Base-by-base conservation (phyloP, 169 alveolate species). In the Plasmodium adleri region DNA sequence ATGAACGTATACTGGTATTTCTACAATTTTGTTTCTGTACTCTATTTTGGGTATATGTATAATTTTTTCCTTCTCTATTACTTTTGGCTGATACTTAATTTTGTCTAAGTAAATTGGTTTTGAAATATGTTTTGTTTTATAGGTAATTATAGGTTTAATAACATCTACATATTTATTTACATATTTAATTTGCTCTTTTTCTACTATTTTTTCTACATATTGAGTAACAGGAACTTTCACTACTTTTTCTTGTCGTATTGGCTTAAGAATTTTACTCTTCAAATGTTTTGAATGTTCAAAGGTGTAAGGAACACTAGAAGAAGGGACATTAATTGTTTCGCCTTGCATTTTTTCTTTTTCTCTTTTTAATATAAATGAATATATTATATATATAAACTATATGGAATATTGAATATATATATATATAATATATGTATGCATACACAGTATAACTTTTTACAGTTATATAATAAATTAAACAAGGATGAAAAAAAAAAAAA, bases 151-250 rank as follows among this genome's bases (percentile, higher is more conserved):
- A 54, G 91, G 91, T 20, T 83, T 83, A 32, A 83, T 54, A 60
- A 83, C 85, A 63, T 83, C 91, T 6, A 83, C 91, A 24, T 83
- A 83, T 67, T 83, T 83, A 64, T 83, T 83, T 45, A 83, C 91
- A 62, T 68, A 83, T 63, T 83, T 83, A 20, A 83, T 28, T 83
- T 83, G 72, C 49, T 83, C 91, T 49, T 67, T 83, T 49, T 83
- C 91, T 54, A 83, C 70, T 39, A 83, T 68, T 67, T 83, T 83
- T 83, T 83, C 91, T 22, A 83, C 85, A 24, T 68, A 83, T 54
- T 83, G 72, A 62, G 91, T 83, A 8, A 83, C 91, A 49, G 91
- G 91, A 47, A 83, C 91, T 17, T 60, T 83, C 59, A 83, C 91
- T 17, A 83, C 39, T 49, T 83, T 83, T 70, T 83, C 91, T 72